phyloP scores from a whole-genome alignment of 352 stramenopile genomes.

The Globisporangium spiculum region DNA sequence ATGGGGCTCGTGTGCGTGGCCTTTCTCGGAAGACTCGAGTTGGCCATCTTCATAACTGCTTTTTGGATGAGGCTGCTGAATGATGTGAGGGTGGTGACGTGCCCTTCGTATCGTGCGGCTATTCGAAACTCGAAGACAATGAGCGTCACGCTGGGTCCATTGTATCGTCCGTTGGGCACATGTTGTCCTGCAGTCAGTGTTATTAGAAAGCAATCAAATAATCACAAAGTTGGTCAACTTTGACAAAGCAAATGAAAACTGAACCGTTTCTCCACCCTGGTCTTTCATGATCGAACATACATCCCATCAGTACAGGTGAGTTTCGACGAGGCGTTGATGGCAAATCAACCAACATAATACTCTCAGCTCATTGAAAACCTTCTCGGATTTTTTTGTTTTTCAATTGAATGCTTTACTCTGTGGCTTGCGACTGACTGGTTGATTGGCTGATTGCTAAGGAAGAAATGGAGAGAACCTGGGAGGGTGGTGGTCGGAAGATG shows the following conservation, averaged over 20 bases:
- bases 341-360: not conserved
- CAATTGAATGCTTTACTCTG: not conserved
- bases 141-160: not conserved
- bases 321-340: not conserved
- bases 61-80: not conserved
- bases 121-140: not conserved
- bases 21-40: not conserved
- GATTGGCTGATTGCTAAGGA: not conserved
- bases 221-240: not conserved
- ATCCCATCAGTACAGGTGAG: not conserved
- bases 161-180: not conserved
- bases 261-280: not conserved
- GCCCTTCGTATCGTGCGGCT: not conserved
- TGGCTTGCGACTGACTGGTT: not conserved
- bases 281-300: not conserved
- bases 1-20: not conserved
- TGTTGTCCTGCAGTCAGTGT: not conserved
- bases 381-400: not conserved
- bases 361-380: no score
- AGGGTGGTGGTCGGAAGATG: not conserved
- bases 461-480: not conserved
- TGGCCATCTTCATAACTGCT: not conserved
- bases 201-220: not conserved
- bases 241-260: not conserved
- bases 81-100: not conserved